Evolutionary conservation across 352 stramenopile genomes (phyloP), one percentile per base, ranked within the genome.

Genomic region (Phytophthora rubi): DNA sequence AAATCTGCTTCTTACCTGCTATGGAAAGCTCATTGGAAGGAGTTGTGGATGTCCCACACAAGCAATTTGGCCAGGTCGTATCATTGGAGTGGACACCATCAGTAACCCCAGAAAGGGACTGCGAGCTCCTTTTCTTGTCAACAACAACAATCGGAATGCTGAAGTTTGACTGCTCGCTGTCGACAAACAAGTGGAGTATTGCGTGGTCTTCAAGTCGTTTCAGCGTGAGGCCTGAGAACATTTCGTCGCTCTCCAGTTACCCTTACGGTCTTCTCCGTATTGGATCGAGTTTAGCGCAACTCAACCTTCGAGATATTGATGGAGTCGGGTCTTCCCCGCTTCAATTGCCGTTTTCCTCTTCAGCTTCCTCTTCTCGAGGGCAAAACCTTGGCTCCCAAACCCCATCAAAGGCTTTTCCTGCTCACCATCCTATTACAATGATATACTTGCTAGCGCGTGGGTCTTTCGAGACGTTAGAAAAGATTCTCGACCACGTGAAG

Each of bases 401-500:
- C 18, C 45, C 53, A 28, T 76, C 53, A 26, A 76, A 70, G 37
- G 51, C 48, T 18, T 67, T 86, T 39, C 68, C 77, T 61, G 77
- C 69, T 15, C 62, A 87, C 7, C 86, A 95, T 12, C 89, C 89
- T 1, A 71, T 92, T 48, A 85, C 74, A 13, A 30, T 96, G 30
- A 71, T 93, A 48, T 94, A 91, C 57, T 71, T 95, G 35, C 79
- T 96, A 4, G 75, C 80, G 52, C 67, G 84, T 42, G 86, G 89
- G 12, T 87, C 78, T 13, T 94, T 95, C 33, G 51, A 71, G 16
- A 90, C 73, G n/a, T 64, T 93, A 3, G 71, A 92, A 49, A 75
- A 61, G 18, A 49, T 90, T 18, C 62, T 94, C 8, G 71, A 86
- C 28, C 71, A 93, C 42, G 75, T 95, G 45, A 80, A 85, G 49